Evolutionary conservation across 768 basidiomycete genomes (phyloP).

Genomic region (Termitomyces sp.): DNA sequence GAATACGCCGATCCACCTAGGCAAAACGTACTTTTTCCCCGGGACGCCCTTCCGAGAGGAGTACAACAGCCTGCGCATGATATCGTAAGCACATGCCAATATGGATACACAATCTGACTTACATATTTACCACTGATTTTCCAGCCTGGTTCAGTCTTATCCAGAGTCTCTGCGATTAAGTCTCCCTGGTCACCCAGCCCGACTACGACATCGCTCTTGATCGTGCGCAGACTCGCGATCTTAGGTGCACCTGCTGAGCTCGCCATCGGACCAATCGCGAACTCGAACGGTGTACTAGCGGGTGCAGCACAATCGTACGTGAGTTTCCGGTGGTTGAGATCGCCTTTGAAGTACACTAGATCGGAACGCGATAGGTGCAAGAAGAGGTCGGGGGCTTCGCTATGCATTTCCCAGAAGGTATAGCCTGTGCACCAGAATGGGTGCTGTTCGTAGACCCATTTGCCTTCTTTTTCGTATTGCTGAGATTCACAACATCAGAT

Average conservation of each 20-base stretch:
- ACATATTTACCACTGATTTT: conserved; percentile 98
- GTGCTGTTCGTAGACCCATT: conserved; percentile 93
- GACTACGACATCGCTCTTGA: conserved; percentile 96
- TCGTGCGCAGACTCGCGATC: conserved; percentile 82
- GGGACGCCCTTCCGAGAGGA: conserved; percentile 84
- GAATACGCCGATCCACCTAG: conserved; percentile 20
- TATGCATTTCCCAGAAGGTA: conserved; percentile 86
- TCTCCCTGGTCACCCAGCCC: conserved; percentile 73
- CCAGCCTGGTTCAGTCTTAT: conserved; percentile 88
- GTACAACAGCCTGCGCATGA: conserved; percentile 68
- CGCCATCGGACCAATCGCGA: conserved; percentile 92
- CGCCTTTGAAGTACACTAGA: conserved; percentile 93
- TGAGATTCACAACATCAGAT: conserved; percentile 22
- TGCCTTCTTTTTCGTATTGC: conserved; percentile 91
- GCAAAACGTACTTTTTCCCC: conserved; percentile 85
- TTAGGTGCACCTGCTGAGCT: conserved; percentile 84
- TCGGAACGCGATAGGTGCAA: conserved; percentile 87
- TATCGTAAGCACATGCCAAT: conserved; percentile 1
- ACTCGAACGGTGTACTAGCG: conserved; percentile 81
- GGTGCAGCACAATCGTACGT: conserved; percentile 88
- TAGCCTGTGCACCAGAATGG: conserved; percentile 97
- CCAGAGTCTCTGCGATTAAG: conserved; percentile 70
- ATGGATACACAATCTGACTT: conserved; percentile 30
- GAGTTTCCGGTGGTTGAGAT: conserved; percentile 89
- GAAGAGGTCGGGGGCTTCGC: conserved; percentile 88